Evolutionary conservation across 2,329 filamentous ascomycete genomes (phyloP).

Genomic region (Pleurostoma richardsiae): DNA sequence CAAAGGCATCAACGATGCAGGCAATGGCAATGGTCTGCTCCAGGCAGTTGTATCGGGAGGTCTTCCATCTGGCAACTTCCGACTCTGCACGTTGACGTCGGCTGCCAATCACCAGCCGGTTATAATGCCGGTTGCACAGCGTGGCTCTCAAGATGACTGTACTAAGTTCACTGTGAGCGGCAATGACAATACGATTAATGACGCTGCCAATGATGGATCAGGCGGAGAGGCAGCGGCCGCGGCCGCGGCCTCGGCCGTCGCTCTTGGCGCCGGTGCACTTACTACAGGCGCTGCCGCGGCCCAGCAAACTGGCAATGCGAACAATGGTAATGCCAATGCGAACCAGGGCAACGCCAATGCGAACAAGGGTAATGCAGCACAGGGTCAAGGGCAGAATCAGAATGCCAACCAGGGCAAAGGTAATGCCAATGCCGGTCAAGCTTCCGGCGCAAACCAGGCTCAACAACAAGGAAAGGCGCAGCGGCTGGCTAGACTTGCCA

Average conservation of each 20-base stretch:
- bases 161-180: slow-evolving; percentile 27
- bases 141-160: slow-evolving; percentile 34
- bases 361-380: neutral
- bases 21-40: slow-evolving; percentile 24
- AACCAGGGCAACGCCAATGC: neutral
- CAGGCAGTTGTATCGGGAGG: slow-evolving; percentile 22
- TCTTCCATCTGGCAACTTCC: slow-evolving; percentile 29
- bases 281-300: neutral
- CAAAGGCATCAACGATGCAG: slow-evolving; percentile 27
- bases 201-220: slow-evolving; percentile 10
- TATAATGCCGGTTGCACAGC: slow-evolving; percentile 31
- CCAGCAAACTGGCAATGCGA: neutral
- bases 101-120: slow-evolving; percentile 30
- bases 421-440: neutral
- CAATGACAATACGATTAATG: slow-evolving; percentile 8
- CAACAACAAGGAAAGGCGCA: too few species aligned
- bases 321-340: neutral
- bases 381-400: neutral
- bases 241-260: neutral
- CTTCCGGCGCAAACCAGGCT: too few species aligned
- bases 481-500: too few species aligned
- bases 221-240: slow-evolving; percentile 5
- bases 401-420: slow-evolving; percentile 1
- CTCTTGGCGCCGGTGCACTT: neutral
- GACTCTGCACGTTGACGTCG: slow-evolving; percentile 30